Percentiles rank a stretch among this genome's conserved stretches.
These are phyloP conservation scores for Spergularia bocconei DNA, from an alignment of 148 eudicot species.

Conservation along the genomic window DNA sequence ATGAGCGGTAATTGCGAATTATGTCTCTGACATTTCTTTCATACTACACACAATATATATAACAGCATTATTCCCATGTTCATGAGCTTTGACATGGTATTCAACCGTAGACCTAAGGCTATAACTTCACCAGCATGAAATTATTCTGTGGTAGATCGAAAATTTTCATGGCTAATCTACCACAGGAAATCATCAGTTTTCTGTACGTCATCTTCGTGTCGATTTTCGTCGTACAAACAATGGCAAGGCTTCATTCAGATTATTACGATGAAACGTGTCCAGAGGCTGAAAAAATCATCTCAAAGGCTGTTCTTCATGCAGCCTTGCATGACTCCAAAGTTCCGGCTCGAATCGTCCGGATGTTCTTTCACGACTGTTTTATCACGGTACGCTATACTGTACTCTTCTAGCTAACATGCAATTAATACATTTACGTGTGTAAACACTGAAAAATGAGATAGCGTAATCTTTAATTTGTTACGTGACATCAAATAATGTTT, in stretches of 20 bases:
- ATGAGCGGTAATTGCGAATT: neutral
- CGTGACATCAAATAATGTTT: too few relatives aligned
- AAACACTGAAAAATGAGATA: neutral
- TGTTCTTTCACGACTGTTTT: conserved; percentile 72
- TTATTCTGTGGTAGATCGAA: neutral
- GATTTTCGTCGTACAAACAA: conserved; percentile 12
- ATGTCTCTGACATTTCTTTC: too few relatives aligned
- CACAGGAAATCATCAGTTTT: conserved; percentile 8
- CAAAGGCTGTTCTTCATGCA: conserved; percentile 18
- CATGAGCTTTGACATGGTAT: too few relatives aligned
- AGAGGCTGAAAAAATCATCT: conserved; percentile 23
- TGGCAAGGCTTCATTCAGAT: conserved; percentile 15
- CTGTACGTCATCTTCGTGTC: neutral
- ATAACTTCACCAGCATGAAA: neutral
- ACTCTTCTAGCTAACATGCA: neutral
- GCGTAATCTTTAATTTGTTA: neutral
- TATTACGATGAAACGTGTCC: conserved; percentile 30
- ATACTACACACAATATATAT: too few relatives aligned
- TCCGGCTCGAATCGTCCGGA: conserved; percentile 49
- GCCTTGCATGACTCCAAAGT: conserved; percentile 32
- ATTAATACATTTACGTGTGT: neutral
- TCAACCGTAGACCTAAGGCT: neutral
- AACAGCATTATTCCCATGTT: too few relatives aligned
- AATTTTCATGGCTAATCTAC: conserved; percentile 10
- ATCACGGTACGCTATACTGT: conserved; percentile 35